Base-by-base conservation (phyloP, 2,329 filamentous ascomycete genomes). In the Diaporthe longicolla region DNA sequence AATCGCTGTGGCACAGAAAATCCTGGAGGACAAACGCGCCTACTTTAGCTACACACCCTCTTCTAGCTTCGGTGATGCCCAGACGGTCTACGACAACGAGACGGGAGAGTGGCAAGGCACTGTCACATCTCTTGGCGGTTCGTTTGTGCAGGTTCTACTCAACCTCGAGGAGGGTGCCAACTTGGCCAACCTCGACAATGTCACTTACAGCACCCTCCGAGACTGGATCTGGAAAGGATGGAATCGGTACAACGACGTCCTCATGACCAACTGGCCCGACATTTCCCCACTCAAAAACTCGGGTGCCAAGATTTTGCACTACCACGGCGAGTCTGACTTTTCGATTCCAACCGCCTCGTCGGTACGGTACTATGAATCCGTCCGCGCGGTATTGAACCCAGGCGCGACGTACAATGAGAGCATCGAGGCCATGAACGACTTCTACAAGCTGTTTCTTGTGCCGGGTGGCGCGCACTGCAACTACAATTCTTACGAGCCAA, bases 391-490 rank as follows among this genome's bases (percentile, higher is more conserved):
- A 77, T 87, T 89, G 87, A 78, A 78, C 52, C 79, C 79, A 8
- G 79, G 75, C 13, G 75, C 11, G 29, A 81, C 79, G 58, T 82
- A 81, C 68, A 74, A 81, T 54, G 82, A 83, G 21, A 82, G 83
- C 15, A 79, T 83, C 15, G 77, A 81, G 13, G 82, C 85, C 6
- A 80, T 89, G 26, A 80, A 85, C 69, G 85, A 87, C 26, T 90
- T 87, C 81, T 90, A 80, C 77, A 73, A 78, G 8, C 73, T 81
- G 35, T 79, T 79, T 69, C 75, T 80, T 0, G 79, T 90, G 3
- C 88, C 88, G 0, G 88, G 88, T 35, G 88, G 84, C 3, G 84
- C 82, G 0, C 87, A 89, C 80, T 90, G 87, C 76, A 78, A 79
- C 0, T 77, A 81, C n/a, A 87, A 85, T 77, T 43, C 78, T 3